phyloP scores from a whole-genome alignment of 352 stramenopile genomes.

The Globisporangium cylindrosporum region DNA sequence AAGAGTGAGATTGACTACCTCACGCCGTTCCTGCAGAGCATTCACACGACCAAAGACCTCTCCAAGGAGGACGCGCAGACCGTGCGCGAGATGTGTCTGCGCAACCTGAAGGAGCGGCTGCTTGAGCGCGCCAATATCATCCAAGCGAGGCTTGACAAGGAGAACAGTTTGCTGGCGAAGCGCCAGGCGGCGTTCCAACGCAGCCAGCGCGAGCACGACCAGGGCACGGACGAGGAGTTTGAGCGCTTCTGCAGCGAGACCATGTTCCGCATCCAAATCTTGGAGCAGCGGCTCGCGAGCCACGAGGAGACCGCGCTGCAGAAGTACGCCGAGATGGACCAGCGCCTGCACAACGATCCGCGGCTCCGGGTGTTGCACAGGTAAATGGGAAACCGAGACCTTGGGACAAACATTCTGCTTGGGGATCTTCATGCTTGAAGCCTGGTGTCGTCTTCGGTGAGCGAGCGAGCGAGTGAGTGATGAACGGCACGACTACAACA shows the following conservation, averaged over 20 bases:
- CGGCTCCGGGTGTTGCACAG: slow-evolving; percentile 73
- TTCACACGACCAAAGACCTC: slow-evolving; percentile 51
- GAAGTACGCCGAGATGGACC: slow-evolving; percentile 94
- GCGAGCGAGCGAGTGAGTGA: background rate
- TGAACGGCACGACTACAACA: slow-evolving; percentile 1
- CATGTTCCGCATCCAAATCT: slow-evolving; percentile 96
- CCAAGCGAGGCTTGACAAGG: slow-evolving; percentile 90
- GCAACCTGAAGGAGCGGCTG: slow-evolving; percentile 91
- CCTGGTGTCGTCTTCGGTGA: background rate
- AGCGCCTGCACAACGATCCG: slow-evolving; percentile 85
- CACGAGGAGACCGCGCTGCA: slow-evolving; percentile 92
- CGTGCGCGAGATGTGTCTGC: slow-evolving; percentile 89
- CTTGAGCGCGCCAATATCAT: slow-evolving; percentile 95
- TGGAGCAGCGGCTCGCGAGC: slow-evolving; percentile 90
- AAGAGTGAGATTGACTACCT: slow-evolving; percentile 91
- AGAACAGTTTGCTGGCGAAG: slow-evolving; percentile 90
- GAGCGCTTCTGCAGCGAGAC: slow-evolving; percentile 93
- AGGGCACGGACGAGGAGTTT: slow-evolving; percentile 91
- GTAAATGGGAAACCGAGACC: slow-evolving; percentile 22
- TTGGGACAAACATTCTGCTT: background rate
- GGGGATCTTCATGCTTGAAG: background rate
- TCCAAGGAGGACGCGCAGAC: slow-evolving; percentile 84
- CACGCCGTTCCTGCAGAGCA: slow-evolving; percentile 89
- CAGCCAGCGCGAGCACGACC: slow-evolving; percentile 90
- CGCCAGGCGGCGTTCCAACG: slow-evolving; percentile 91